phyloP scores from a whole-genome alignment of 2,329 filamentous ascomycete genomes.

The Neurospora crassa region DNA sequence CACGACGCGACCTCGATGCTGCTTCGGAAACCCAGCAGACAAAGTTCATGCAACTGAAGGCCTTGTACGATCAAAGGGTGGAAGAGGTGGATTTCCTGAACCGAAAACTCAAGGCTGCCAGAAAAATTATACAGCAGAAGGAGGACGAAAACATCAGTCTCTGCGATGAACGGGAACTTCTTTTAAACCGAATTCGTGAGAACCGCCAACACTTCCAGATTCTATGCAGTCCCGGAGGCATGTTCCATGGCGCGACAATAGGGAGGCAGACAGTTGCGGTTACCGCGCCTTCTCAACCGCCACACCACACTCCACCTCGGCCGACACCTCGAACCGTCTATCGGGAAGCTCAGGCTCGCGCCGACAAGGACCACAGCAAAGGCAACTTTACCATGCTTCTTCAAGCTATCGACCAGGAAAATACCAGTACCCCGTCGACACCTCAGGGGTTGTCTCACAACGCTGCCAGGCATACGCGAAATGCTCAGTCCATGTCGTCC shows the following conservation, averaged over 20 bases:
- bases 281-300: constrained; percentile 38
- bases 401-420: constrained; percentile 70
- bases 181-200: constrained; percentile 77
- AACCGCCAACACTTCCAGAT: constrained; percentile 80
- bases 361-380: constrained; percentile 42
- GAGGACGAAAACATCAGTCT: constrained; percentile 62
- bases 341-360: constrained; percentile 26
- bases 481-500: constrained; percentile 75
- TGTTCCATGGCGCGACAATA: constrained; percentile 40
- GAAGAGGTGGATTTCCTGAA: constrained; percentile 56
- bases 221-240: constrained; percentile 65
- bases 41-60: constrained; percentile 53
- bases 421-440: constrained; percentile 64
- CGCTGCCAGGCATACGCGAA: constrained; percentile 58
- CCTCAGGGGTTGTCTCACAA: constrained; percentile 44
- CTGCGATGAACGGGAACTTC: constrained; percentile 64
- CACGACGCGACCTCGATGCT: constrained; percentile 41
- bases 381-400: constrained; percentile 70
- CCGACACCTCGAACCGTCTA: constrained; percentile 36
- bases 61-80: constrained; percentile 55
- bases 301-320: constrained; percentile 37
- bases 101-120: constrained; percentile 60
- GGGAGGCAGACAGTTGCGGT: constrained; percentile 28
- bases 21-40: constrained; percentile 43
- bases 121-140: constrained; percentile 68